Conservation (phyloP, 352 stramenopile genomes). For the Pythium myriotylum region DNA sequence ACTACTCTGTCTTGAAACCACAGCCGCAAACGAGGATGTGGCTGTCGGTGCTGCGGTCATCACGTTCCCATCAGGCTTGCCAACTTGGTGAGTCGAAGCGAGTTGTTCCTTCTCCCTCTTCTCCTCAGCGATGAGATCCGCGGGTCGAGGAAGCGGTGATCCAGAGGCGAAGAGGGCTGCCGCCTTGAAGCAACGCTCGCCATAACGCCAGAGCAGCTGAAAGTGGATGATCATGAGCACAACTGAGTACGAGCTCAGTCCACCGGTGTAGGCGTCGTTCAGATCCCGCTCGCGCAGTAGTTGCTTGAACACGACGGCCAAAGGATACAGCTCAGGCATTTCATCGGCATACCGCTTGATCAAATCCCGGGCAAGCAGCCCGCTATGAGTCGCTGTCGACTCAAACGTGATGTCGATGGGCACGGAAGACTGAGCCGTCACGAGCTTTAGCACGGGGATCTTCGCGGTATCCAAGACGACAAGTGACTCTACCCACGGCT, state of each 20-base stretch:
- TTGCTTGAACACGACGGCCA: constrained; percentile 92
- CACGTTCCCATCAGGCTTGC: background rate
- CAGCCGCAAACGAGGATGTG: constrained; percentile 64
- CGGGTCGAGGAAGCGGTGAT: constrained; percentile 23
- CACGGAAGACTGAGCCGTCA: constrained; percentile 73
- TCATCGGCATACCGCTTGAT: constrained; percentile 84
- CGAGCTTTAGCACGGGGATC: constrained; percentile 83
- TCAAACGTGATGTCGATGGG: constrained; percentile 89
- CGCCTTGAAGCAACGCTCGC: constrained; percentile 25
- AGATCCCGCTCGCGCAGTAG: constrained; percentile 87
- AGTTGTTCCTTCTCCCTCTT: constrained; percentile 8
- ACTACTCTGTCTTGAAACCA: constrained; percentile 41
- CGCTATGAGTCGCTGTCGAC: constrained; percentile 78
- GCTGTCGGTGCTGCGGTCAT: constrained; percentile 9
- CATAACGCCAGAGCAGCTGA: constrained; percentile 66
- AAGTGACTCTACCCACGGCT: constrained; percentile 83
- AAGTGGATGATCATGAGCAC: constrained; percentile 93
- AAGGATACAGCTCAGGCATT: constrained; percentile 86
- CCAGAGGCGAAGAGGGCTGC: constrained; percentile 26
- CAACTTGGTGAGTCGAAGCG: background rate
- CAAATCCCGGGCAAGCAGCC: constrained; percentile 78
- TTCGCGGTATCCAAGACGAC: constrained; percentile 82
- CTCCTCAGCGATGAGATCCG: constrained; percentile 29
- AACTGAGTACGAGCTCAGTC: constrained; percentile 91
- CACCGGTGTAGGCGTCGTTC: constrained; percentile 92